A percentile compares a stretch with the other conserved stretches of the same genome.
phyloP scores from a whole-genome alignment of 352 stramenopile species.

The Phytophthora pseudosyringae region DNA sequence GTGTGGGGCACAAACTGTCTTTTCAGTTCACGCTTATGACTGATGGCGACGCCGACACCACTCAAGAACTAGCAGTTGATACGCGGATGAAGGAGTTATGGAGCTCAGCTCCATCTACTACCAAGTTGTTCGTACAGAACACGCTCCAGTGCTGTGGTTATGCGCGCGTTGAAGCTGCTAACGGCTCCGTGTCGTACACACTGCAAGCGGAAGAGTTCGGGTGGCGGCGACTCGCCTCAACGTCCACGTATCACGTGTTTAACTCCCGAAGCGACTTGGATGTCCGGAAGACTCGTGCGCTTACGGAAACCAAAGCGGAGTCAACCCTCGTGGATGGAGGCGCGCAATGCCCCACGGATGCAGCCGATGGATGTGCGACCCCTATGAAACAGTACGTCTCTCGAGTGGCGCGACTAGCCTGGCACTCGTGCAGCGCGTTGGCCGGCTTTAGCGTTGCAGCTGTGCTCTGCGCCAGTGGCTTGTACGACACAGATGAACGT shows the following conservation, averaged over 20 bases:
- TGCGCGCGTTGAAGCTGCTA: conserved; percentile 31
- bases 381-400: conserved; percentile 46
- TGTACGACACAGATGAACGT: conserved; percentile 7
- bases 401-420: conserved; percentile 27
- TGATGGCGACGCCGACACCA: not conserved
- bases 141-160: conserved; percentile 57
- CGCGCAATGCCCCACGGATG: conserved; percentile 13
- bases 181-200: conserved; percentile 45
- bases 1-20: conserved; percentile 50
- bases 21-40: conserved; percentile 3
- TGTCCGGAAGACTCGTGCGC: conserved; percentile 8
- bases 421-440: conserved; percentile 26
- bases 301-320: conserved; percentile 26
- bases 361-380: conserved; percentile 29
- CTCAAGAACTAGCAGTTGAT: conserved; percentile 14
- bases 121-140: conserved; percentile 62
- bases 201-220: conserved; percentile 36
- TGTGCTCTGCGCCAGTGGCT: conserved; percentile 20
- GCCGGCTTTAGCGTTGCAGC: conserved; percentile 25
- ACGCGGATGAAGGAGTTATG: conserved; percentile 37
- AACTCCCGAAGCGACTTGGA: conserved; percentile 6
- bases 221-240: conserved; percentile 37
- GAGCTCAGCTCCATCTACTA: conserved; percentile 33
- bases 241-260: conserved; percentile 28
- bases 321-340: not conserved